Conservation (phyloP, 176 grass and related monocot species). For the Oryza longistaminata region DNA sequence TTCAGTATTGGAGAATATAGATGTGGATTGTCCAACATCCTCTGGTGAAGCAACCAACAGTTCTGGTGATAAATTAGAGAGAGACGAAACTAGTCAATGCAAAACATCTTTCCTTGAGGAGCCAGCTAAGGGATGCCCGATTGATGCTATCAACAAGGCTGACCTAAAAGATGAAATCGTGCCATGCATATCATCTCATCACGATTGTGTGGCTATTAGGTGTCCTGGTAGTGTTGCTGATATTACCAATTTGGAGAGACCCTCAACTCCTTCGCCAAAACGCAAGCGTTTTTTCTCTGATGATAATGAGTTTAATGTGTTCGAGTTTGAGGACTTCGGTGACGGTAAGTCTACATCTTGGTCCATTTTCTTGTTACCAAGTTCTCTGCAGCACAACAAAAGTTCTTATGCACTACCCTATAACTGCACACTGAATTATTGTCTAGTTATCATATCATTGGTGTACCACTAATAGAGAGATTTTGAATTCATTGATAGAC, state of each 20-base stretch:
- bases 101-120: constrained; percentile 22
- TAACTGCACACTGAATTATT: neutral
- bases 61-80: constrained; percentile 26
- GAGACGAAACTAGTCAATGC: constrained; percentile 25
- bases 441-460: neutral
- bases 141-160: constrained; percentile 9
- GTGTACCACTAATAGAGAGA: neutral
- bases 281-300: neutral
- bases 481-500: neutral
- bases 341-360: constrained; percentile 40
- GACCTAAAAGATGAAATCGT: constrained; percentile 27
- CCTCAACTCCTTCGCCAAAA: constrained; percentile 39
- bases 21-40: constrained; percentile 39
- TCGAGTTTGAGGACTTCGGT: constrained; percentile 47
- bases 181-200: constrained; percentile 5
- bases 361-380: neutral
- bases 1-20: constrained; percentile 64
- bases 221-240: constrained; percentile 4
- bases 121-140: constrained; percentile 17
- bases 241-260: constrained; percentile 17
- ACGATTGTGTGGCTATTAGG: constrained; percentile 1
- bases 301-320: neutral
- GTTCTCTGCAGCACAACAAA: neutral
- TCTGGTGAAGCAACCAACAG: constrained; percentile 30
- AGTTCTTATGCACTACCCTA: neutral